Evolutionary conservation across 2,329 filamentous ascomycete species (phyloP).

Genomic region (Xylogone sp.): DNA sequence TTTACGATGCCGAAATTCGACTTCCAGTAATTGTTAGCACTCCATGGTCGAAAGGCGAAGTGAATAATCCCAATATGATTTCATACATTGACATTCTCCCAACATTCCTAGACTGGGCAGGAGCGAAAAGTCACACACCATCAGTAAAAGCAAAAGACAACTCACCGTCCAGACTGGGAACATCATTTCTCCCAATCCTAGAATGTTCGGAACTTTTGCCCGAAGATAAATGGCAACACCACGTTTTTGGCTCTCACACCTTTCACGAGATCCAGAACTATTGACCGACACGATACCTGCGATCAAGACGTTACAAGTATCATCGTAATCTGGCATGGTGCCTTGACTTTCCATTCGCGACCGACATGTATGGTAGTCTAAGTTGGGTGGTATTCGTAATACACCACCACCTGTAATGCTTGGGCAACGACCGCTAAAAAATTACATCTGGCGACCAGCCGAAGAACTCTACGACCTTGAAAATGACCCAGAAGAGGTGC

Average conservation of each 20-base stretch:
- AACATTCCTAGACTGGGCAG: constrained; percentile 33
- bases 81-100: constrained; percentile 37
- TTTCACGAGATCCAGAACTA: constrained; percentile 49
- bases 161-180: constrained; percentile 31
- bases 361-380: constrained; percentile 40
- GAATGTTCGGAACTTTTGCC: constrained; percentile 11
- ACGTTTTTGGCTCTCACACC: constrained; percentile 48
- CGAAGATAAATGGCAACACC: constrained; percentile 22
- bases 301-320: constrained; percentile 41
- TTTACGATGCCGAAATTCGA: constrained; percentile 36
- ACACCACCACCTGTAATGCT: constrained; percentile 26
- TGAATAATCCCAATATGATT: constrained; percentile 33
- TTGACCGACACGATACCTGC: constrained; percentile 45
- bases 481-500: constrained; percentile 40
- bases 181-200: constrained; percentile 36
- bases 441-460: constrained; percentile 39
- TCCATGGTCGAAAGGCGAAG: constrained; percentile 17
- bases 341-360: constrained; percentile 45
- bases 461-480: constrained; percentile 46
- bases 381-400: constrained; percentile 41
- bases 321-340: constrained; percentile 47
- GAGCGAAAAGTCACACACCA: constrained; percentile 34
- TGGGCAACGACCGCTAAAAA: constrained; percentile 34
- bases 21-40: constrained; percentile 32
- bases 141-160: constrained; percentile 3